phyloP scores from a whole-genome alignment of 73 alveolate genomes.

The Tetrahymena malaccensis region DNA sequence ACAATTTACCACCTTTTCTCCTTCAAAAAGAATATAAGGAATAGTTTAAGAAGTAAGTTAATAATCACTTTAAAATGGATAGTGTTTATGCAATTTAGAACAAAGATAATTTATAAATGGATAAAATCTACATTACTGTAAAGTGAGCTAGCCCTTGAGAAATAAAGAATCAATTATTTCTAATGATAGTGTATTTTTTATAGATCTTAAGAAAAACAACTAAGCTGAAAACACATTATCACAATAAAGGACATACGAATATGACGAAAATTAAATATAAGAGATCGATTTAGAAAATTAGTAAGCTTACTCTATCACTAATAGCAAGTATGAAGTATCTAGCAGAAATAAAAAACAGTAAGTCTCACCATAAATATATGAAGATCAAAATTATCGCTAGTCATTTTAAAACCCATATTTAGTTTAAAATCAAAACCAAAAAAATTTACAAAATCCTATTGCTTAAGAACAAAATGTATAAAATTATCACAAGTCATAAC shows the following conservation, averaged over 20 bases:
- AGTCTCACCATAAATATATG: background rate
- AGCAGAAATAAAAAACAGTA: background rate
- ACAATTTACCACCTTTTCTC: background rate
- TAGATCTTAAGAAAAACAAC: background rate
- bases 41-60: background rate
- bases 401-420: background rate
- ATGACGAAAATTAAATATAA: background rate
- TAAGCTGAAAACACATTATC: background rate
- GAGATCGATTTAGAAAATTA: background rate
- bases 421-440: background rate
- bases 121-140: background rate
- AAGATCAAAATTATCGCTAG: background rate
- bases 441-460: background rate
- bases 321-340: background rate
- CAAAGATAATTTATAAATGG: background rate
- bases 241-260: background rate
- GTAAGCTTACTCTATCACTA: background rate
- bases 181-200: background rate
- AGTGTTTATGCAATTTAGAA: background rate
- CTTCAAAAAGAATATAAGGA: background rate
- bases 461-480: background rate
- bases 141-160: background rate
- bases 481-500: background rate
- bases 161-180: background rate
- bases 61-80: background rate